These are phyloP conservation scores for Pestalotiopsis fici DNA, from an alignment of 2,329 filamentous ascomycete species.

Conservation along the genomic window DNA sequence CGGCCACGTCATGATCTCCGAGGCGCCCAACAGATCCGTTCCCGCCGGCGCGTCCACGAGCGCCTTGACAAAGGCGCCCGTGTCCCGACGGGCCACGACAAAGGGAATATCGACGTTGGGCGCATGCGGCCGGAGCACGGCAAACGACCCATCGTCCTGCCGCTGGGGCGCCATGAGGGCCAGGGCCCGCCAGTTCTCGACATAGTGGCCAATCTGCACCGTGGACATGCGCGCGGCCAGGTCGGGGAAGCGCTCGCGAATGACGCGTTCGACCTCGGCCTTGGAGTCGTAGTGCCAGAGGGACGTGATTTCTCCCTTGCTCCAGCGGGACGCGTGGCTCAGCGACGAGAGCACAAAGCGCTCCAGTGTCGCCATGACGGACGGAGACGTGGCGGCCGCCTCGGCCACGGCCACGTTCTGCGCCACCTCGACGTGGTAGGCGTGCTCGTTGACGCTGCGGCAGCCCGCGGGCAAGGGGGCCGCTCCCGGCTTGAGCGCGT, in stretches of 20 bases:
- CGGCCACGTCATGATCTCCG: slow-evolving; percentile 6
- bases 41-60: slow-evolving; percentile 6
- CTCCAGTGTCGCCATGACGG: slow-evolving; percentile 11
- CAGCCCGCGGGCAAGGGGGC: background rate
- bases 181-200: slow-evolving; percentile 12
- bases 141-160: slow-evolving; percentile 11
- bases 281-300: slow-evolving; percentile 18
- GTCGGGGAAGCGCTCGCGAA: slow-evolving; percentile 2
- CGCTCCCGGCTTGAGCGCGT: background rate
- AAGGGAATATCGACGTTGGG: background rate
- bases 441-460: slow-evolving; percentile 7
- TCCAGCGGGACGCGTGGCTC: slow-evolving; percentile 9
- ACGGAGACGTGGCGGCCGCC: slow-evolving; percentile 14
- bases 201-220: slow-evolving; percentile 14
- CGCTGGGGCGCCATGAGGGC: slow-evolving; percentile 9
- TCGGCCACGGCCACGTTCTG: slow-evolving; percentile 25
- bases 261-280: slow-evolving; percentile 11
- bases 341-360: slow-evolving; percentile 16
- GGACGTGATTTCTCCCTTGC: slow-evolving; percentile 13
- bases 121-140: background rate
- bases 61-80: slow-evolving; percentile 9
- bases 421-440: slow-evolving; percentile 11
- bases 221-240: slow-evolving; percentile 12
- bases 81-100: slow-evolving; percentile 3
- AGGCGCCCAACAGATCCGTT: slow-evolving; percentile 5